Conservation (phyloP, 768 basidiomycete genomes). For the Boletus sp. region DNA sequence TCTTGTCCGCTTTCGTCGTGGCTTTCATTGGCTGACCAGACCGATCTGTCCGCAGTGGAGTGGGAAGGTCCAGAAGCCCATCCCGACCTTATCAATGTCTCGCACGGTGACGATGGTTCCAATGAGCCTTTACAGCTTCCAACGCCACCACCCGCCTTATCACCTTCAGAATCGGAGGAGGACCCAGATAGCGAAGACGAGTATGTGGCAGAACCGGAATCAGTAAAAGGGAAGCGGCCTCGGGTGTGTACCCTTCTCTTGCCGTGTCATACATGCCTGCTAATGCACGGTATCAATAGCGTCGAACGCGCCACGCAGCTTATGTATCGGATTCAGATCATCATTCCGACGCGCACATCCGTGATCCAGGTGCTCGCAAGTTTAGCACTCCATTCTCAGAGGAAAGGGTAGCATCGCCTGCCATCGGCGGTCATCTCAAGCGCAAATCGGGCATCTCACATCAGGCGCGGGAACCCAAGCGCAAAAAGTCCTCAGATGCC, state of each 20-base stretch:
- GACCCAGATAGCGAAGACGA: slow-evolving; percentile 66
- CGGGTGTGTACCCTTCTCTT: slow-evolving; percentile 41
- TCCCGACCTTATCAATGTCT: slow-evolving; percentile 38
- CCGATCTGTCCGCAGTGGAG: slow-evolving; percentile 47
- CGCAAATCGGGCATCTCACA: slow-evolving; percentile 48
- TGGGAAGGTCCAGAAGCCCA: slow-evolving; percentile 69
- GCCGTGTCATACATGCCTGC: slow-evolving; percentile 8
- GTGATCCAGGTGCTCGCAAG: slow-evolving; percentile 12
- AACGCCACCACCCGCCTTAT: slow-evolving; percentile 32
- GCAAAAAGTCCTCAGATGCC: slow-evolving; percentile 45
- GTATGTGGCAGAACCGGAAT: slow-evolving; percentile 51
- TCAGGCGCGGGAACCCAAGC: slow-evolving; percentile 40
- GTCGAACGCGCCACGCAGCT: slow-evolving; percentile 39
- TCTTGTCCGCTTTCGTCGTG: slow-evolving; percentile 13
- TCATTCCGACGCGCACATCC: slow-evolving; percentile 32
- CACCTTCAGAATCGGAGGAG: slow-evolving; percentile 46
- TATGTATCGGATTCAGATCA: slow-evolving; percentile 42
- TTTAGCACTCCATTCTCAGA: slow-evolving; percentile 16
- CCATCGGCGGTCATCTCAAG: slow-evolving; percentile 37
- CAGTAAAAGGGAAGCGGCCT: slow-evolving; percentile 32
- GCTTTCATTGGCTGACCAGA: slow-evolving; percentile 24
- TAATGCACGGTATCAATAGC: slow-evolving; percentile 34
- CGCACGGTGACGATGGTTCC: slow-evolving; percentile 20
- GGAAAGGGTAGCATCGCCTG: slow-evolving; percentile 22
- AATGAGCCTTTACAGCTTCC: slow-evolving; percentile 13